Evolutionary conservation across 352 stramenopile species (phyloP).

Genomic region (Pythium angustatum): DNA sequence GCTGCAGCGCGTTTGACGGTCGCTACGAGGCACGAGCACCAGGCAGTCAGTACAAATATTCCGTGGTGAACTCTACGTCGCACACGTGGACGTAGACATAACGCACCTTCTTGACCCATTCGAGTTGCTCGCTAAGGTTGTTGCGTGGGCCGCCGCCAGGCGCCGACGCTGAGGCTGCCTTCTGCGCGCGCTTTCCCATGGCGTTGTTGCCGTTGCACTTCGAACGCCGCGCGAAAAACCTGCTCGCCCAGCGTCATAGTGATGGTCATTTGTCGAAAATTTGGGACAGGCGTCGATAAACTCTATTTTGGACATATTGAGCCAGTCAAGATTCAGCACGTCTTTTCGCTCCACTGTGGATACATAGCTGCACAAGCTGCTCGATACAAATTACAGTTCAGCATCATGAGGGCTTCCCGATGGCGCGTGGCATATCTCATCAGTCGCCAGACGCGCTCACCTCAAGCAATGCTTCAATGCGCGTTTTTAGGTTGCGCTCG

Average conservation of each 20-base stretch:
- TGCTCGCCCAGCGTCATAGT: constrained; percentile 11
- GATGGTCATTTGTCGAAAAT: constrained; percentile 23
- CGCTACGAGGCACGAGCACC: constrained; percentile 19
- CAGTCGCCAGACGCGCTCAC: constrained; percentile 23
- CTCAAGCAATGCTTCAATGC: constrained; percentile 57
- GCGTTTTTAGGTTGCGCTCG: constrained; percentile 48
- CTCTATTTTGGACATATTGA: constrained; percentile 23
- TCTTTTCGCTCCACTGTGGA: constrained; percentile 8
- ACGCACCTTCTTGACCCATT: constrained; percentile 55
- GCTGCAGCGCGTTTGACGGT: constrained; percentile 52
- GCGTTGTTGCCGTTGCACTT: constrained; percentile 20
- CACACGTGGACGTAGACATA: neutral
- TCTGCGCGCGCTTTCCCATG: constrained; percentile 21
- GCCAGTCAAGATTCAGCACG: neutral
- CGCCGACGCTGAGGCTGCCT: constrained; percentile 7
- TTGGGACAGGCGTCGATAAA: neutral
- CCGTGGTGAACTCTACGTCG: too few species aligned
- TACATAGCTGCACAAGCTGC: constrained; percentile 30
- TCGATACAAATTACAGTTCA: neutral
- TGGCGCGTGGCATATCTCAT: neutral
- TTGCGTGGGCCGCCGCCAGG: constrained; percentile 26
- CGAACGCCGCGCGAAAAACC: constrained; percentile 17
- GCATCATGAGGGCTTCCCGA: too few species aligned
- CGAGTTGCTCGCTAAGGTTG: constrained; percentile 66
- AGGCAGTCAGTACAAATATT: neutral